Base-by-base conservation (phyloP, 140 eudicot species). In the Anethum foeniculum region DNA sequence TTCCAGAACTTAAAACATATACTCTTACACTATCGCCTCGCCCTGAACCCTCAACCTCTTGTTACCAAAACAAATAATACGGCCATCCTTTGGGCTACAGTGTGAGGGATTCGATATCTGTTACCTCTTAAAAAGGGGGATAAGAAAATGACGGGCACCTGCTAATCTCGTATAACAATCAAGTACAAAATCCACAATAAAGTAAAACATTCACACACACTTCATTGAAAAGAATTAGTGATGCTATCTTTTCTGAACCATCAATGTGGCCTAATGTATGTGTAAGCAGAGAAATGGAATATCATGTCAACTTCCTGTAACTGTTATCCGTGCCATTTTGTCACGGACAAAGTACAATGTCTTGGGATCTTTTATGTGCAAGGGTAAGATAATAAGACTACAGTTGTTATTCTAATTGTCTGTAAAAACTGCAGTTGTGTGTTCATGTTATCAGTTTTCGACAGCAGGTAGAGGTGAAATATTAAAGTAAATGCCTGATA, bases 341-440 rank as follows among this genome's bases (percentile, higher is more conserved):
- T 41, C 51, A 39, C 15, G 77, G 77, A 41, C 30, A 23, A 72
- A 41, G 77, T 72, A 72, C 77, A 72, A 72, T 39, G 49, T 72
- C 30, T 71, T 23, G 4, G 32, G 54, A 23, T 72, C 51, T 23
- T 72, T 72, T 72, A n/a, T 32, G 41, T 51, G 77, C 77, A 7
- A 41, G 52, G 18, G 77, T 8, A 72, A n/a, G 77, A 32, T 68
- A 32, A 32, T 68, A 32, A 68, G 16, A 28, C 43, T 68, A 32
- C 74, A 28, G 74, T 68, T 68, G 4, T 36, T 16, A 16, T 16
- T 71, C 9, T 38, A 5, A 36, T 21, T 16, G 21, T 36, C 25
- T 9, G 69, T 25, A 25, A 68, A 68, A 34, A 28, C 43, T 32
- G 36, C 74, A 28, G 74, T 30, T 32, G 23, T 72, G 4, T 39